Percentiles rank a stretch among this genome's conserved stretches.
Conservation (phyloP, 2,329 filamentous ascomycete species). For the Pseudogymnoascus sp. region DNA sequence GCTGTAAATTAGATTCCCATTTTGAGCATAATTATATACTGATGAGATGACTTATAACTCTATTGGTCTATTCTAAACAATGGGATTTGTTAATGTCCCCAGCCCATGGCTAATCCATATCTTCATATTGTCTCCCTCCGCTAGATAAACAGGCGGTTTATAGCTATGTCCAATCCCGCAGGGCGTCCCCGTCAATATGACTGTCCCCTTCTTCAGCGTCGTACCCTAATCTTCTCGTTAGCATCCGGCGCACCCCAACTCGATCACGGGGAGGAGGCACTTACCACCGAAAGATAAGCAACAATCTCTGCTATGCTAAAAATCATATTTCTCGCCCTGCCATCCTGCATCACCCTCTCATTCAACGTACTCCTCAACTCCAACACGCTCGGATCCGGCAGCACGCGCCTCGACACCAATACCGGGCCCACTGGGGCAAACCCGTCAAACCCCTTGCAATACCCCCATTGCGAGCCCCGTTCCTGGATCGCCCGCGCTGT, state of each 20-base stretch:
- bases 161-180: constrained; percentile 11
- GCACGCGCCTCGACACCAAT: constrained; percentile 33
- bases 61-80: constrained; percentile 10
- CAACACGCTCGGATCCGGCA: constrained; percentile 33
- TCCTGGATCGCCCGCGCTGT: constrained; percentile 49
- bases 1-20: neutral
- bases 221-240: constrained; percentile 28
- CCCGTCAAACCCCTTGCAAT: constrained; percentile 51
- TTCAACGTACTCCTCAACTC: constrained; percentile 37
- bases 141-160: constrained; percentile 30
- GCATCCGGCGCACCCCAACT: neutral
- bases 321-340: constrained; percentile 39
- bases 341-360: constrained; percentile 41
- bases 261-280: neutral
- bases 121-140: constrained; percentile 21
- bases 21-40: neutral
- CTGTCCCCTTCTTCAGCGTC: constrained; percentile 12
- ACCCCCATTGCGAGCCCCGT: constrained; percentile 46
- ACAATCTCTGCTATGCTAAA: constrained; percentile 38
- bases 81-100: constrained; percentile 19
- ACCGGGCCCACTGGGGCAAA: constrained; percentile 45
- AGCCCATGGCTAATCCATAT: constrained; percentile 18
- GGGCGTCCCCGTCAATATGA: constrained; percentile 15
- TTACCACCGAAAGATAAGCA: constrained; percentile 21
- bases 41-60: neutral